phyloP scores from a whole-genome alignment of 306 rosid species.

The Argentina anserina region DNA sequence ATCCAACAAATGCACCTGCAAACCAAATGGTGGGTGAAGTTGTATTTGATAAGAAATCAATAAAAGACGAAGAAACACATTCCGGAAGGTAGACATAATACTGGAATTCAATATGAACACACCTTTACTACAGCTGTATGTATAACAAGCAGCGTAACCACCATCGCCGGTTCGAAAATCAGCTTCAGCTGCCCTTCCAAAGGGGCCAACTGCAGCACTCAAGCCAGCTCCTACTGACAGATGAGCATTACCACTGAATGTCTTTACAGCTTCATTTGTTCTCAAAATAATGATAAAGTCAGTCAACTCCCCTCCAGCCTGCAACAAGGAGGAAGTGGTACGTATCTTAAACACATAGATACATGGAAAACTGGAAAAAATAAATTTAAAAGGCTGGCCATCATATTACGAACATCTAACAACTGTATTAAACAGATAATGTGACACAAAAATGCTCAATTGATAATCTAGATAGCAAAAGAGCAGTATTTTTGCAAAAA shows the following conservation, averaged over 20 bases:
- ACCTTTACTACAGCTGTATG: conserved; percentile 98
- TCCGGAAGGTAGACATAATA: background rate
- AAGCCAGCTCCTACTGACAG: conserved; percentile 86
- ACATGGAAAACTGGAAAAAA: background rate
- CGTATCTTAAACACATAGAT: conserved; percentile 18
- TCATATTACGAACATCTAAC: background rate
- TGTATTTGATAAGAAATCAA: background rate
- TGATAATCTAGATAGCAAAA: background rate
- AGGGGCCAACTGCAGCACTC: conserved; percentile 86
- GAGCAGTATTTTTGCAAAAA: background rate
- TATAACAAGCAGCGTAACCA: conserved; percentile 85
- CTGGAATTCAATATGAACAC: background rate
- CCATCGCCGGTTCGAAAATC: conserved; percentile 98
- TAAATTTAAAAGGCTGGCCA: background rate
- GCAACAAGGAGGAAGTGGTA: background rate
- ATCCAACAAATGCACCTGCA: conserved; percentile 96
- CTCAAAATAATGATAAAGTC: conserved; percentile 87
- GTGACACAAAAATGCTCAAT: background rate
- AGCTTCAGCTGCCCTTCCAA: conserved; percentile 91
- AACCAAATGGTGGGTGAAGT: conserved; percentile 9
- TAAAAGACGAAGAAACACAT: background rate
- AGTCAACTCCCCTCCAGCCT: conserved; percentile 97
- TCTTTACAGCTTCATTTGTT: conserved; percentile 73
- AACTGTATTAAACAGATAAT: background rate
- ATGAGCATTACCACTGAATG: conserved; percentile 75